Evolutionary conservation across 371 early-diverging fungal genomes (phyloP).

Genomic region (Cokeromyces recurvatus): DNA sequence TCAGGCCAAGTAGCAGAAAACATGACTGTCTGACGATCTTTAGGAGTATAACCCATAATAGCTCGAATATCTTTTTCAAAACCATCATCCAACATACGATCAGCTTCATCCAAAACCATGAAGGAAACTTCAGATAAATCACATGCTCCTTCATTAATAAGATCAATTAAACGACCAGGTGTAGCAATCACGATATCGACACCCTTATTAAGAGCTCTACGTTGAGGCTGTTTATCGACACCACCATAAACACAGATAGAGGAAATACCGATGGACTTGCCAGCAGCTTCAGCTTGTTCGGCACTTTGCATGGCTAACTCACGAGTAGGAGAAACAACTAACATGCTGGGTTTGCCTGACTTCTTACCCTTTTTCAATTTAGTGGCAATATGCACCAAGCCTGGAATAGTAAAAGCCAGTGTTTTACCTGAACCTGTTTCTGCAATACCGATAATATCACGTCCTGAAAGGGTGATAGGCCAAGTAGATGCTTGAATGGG

Average conservation of each 20-base stretch:
- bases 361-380: conserved; percentile 44
- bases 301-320: conserved; percentile 95
- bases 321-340: conserved; percentile 93
- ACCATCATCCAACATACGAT: conserved; percentile 92
- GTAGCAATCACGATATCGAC: conserved; percentile 90
- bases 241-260: conserved; percentile 78
- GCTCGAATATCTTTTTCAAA: conserved; percentile 88
- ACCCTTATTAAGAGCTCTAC: conserved; percentile 53
- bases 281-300: conserved; percentile 63
- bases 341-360: conserved; percentile 48
- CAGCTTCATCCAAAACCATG: conserved; percentile 94
- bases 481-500: conserved; percentile 97
- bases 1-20: conserved; percentile 79
- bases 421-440: conserved; percentile 94
- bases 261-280: conserved; percentile 66
- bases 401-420: conserved; percentile 93
- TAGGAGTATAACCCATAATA: conserved; percentile 55
- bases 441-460: conserved; percentile 78
- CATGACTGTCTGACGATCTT: conserved; percentile 84
- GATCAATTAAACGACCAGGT: conserved; percentile 94
- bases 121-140: conserved; percentile 70
- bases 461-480: conserved; percentile 69
- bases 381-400: conserved; percentile 61
- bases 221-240: conserved; percentile 65
- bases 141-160: conserved; percentile 73